A percentile compares a stretch with the other conserved stretches of the same genome.
phyloP scores from a whole-genome alignment of 768 basidiomycete genomes.

The Nidularia pulvinata region DNA sequence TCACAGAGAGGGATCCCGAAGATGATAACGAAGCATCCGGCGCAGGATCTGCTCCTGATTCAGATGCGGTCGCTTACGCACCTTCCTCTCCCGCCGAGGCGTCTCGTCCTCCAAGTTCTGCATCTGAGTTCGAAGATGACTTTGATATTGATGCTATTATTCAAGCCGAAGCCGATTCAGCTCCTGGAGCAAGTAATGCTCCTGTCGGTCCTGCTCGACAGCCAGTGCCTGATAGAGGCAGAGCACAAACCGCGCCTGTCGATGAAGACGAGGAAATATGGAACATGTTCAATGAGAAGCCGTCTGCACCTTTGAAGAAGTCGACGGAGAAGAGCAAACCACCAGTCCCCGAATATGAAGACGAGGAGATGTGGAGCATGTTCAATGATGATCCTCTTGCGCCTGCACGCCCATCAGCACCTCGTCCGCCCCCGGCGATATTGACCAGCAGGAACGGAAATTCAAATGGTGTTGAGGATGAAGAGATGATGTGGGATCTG shows the following conservation, averaged over 20 bases:
- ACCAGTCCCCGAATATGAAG: conserved; percentile 28
- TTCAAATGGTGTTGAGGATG: no score
- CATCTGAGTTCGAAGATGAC: conserved; percentile 29
- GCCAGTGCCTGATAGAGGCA: conserved; percentile 3
- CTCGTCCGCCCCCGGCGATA: neutral
- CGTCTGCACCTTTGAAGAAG: conserved; percentile 11
- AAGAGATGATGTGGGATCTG: no score
- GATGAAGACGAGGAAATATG: conserved; percentile 69
- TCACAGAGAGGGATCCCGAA: conserved; percentile 17
- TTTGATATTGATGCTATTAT: conserved; percentile 47
- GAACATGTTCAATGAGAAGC: conserved; percentile 46
- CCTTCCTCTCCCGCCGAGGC: conserved; percentile 26
- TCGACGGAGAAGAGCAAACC: neutral
- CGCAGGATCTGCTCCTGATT: conserved; percentile 12
- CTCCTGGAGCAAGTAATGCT: conserved; percentile 12
- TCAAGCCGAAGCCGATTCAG: conserved; percentile 34
- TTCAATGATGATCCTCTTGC: conserved; percentile 37
- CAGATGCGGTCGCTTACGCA: conserved; percentile 22
- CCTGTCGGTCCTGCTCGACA: neutral
- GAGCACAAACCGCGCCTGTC: conserved; percentile 11
- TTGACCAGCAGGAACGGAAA: no score
- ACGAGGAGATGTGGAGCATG: conserved; percentile 78
- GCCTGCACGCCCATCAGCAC: conserved; percentile 1
- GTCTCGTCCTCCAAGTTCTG: conserved; percentile 38
- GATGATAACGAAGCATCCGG: conserved; percentile 7